Conservation (phyloP, 495 filamentous ascomycete genomes). For the Zalerion maritima region DNA sequence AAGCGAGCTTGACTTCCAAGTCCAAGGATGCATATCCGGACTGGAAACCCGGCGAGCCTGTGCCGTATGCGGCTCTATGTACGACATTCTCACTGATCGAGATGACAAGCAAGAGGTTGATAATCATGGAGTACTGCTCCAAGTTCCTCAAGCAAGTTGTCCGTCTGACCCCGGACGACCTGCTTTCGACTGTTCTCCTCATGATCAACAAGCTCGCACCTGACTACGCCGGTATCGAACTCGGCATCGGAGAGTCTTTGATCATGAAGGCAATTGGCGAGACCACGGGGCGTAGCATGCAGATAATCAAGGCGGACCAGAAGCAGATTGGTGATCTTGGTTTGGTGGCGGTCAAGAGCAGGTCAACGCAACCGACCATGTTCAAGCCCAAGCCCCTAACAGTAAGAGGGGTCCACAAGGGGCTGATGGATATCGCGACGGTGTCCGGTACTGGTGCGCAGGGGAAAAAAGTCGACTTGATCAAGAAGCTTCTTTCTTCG, state of each 20-base stretch:
- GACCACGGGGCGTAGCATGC: slow-evolving; percentile 72
- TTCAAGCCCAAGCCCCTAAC: slow-evolving; percentile 91
- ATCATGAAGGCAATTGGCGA: slow-evolving; percentile 99
- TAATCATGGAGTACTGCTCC: slow-evolving; percentile 77
- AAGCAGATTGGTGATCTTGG: slow-evolving; percentile 92
- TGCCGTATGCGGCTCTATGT: slow-evolving; percentile 90
- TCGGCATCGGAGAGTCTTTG: slow-evolving; percentile 91
- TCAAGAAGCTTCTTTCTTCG: slow-evolving; percentile 84
- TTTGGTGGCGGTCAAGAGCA: slow-evolving; percentile 84
- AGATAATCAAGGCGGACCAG: slow-evolving; percentile 84
- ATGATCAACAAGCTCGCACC: slow-evolving; percentile 98
- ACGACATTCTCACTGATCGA: slow-evolving; percentile 89
- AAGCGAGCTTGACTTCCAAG: slow-evolving; percentile 50
- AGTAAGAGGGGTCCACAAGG: slow-evolving; percentile 72
- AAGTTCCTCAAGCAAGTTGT: slow-evolving; percentile 86
- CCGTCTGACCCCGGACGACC: slow-evolving; percentile 74
- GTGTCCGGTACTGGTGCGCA: slow-evolving; percentile 78
- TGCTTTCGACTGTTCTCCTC: slow-evolving; percentile 74
- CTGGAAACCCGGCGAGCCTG: slow-evolving; percentile 76
- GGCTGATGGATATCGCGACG: slow-evolving; percentile 76
- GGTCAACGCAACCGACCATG: slow-evolving; percentile 90
- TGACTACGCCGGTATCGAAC: slow-evolving; percentile 88
- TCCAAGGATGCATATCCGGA: slow-evolving; percentile 79
- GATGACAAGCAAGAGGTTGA: slow-evolving; percentile 77
- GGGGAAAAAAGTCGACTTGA: slow-evolving; percentile 76